Conservation (phyloP, 164 flowering plant genomes). For the Vitis riparia region DNA sequence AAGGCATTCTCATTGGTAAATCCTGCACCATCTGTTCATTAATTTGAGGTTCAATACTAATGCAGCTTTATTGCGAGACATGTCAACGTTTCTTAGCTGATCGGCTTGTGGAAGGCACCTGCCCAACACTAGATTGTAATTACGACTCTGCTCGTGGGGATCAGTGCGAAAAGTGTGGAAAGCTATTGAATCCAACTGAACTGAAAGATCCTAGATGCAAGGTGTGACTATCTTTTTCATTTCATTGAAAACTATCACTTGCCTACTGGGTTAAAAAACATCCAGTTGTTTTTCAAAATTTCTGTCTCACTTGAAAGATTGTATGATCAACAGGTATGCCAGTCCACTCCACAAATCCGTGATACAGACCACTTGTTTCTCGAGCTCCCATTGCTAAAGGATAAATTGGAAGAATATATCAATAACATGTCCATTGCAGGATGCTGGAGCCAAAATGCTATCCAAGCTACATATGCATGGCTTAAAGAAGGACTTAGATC, state of each 20-base stretch:
- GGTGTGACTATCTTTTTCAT: conserved; percentile 22
- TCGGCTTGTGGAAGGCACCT: conserved; percentile 87
- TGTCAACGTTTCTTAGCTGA: conserved; percentile 89
- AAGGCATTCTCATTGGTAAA: too few species aligned
- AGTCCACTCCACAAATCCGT: conserved; percentile 59
- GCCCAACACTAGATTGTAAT: conserved; percentile 73
- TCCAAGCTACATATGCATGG: conserved; percentile 87
- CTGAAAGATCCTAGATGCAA: conserved; percentile 85
- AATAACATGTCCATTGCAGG: conserved; percentile 73
- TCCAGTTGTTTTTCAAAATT: too few species aligned
- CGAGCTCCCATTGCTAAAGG: conserved; percentile 78
- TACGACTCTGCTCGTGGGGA: conserved; percentile 95
- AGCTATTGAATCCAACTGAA: conserved; percentile 90
- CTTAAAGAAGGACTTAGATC: conserved; percentile 80
- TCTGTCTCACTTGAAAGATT: too few species aligned
- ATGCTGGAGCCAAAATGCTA: conserved; percentile 94
- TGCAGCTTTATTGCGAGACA: conserved; percentile 72
- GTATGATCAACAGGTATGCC: conserved; percentile 57
- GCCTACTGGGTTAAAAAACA: too few species aligned
- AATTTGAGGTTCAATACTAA: too few species aligned
- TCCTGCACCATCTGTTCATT: too few species aligned
- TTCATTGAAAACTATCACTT: too few species aligned
- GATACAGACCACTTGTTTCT: conserved; percentile 91
- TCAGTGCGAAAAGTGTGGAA: conserved; percentile 91
- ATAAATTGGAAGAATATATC: conserved; percentile 68